A percentile compares a stretch with the other conserved stretches of the same genome.
phyloP scores from a whole-genome alignment of 106 monocot genomes.

The Cymbidium sinense region DNA sequence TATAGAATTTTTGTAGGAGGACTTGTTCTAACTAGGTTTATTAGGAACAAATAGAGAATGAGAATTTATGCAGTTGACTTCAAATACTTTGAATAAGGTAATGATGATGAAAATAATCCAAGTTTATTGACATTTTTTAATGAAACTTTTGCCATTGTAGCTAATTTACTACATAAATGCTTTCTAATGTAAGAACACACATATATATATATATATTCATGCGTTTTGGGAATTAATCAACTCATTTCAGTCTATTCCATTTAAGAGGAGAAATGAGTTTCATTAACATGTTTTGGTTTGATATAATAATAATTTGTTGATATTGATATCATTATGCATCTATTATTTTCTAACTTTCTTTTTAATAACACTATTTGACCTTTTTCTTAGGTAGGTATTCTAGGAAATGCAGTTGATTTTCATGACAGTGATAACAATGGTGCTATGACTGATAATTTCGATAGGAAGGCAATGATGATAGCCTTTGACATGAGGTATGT shows the following conservation, averaged over 20 bases:
- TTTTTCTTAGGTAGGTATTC: slow-evolving; percentile 73
- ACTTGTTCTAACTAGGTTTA: too few relatives aligned
- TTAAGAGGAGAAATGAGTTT: not conserved
- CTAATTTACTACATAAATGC: too few relatives aligned
- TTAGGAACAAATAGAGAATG: too few relatives aligned
- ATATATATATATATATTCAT: too few relatives aligned
- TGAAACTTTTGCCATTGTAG: too few relatives aligned
- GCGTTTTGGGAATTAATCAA: not conserved
- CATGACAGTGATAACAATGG: slow-evolving; percentile 28
- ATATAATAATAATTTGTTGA: too few relatives aligned
- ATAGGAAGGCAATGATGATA: slow-evolving; percentile 86
- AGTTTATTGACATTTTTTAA: too few relatives aligned
- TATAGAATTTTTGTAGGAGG: too few relatives aligned
- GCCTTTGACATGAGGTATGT: slow-evolving; percentile 98
- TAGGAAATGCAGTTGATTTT: slow-evolving; percentile 97
- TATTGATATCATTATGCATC: not conserved
- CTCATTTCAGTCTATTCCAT: not conserved
- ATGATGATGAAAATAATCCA: too few relatives aligned
- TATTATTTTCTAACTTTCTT: not conserved
- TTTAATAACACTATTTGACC: not conserved
- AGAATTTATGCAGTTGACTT: too few relatives aligned
- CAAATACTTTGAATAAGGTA: too few relatives aligned
- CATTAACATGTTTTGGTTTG: not conserved
- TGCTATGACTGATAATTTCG: slow-evolving; percentile 24
- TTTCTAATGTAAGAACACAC: too few relatives aligned